Conservation (phyloP, 2,329 filamentous ascomycete genomes). For the Trichoderma harzianum region DNA sequence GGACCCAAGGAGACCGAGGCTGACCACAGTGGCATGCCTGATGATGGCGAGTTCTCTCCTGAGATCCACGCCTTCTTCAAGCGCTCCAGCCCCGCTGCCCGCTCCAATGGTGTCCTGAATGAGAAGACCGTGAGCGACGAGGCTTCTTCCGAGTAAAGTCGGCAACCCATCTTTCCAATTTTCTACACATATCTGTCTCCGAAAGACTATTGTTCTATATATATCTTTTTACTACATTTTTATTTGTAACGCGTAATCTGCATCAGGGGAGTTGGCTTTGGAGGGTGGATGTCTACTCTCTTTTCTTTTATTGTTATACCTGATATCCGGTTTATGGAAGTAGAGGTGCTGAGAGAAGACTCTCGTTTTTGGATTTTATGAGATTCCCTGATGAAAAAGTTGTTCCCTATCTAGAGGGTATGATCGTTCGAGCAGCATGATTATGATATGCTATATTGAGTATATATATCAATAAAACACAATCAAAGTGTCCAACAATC, state of each 20-base stretch:
- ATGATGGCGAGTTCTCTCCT: conserved; percentile 50
- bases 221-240: background rate
- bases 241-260: background rate
- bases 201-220: background rate
- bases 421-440: background rate
- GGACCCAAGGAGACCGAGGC: conserved; percentile 47
- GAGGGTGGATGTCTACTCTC: background rate
- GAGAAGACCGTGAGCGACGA: conserved; percentile 24
- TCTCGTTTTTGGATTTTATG: background rate
- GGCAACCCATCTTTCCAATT: background rate
- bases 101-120: conserved; percentile 27
- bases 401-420: background rate
- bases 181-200: background rate
- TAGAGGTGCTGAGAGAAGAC: background rate
- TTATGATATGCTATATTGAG: background rate
- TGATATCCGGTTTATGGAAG: background rate
- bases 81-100: conserved; percentile 33
- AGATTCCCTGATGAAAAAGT: conserved; percentile 1
- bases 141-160: conserved; percentile 19
- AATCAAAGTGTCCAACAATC: background rate
- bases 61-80: conserved; percentile 56
- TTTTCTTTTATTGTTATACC: background rate
- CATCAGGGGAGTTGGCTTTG: background rate
- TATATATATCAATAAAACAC: background rate
- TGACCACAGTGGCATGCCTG: conserved; percentile 35